Evolutionary conservation across 169 alveolate genomes (phyloP).

Genomic region (Haemoproteus tartakovskyi): DNA sequence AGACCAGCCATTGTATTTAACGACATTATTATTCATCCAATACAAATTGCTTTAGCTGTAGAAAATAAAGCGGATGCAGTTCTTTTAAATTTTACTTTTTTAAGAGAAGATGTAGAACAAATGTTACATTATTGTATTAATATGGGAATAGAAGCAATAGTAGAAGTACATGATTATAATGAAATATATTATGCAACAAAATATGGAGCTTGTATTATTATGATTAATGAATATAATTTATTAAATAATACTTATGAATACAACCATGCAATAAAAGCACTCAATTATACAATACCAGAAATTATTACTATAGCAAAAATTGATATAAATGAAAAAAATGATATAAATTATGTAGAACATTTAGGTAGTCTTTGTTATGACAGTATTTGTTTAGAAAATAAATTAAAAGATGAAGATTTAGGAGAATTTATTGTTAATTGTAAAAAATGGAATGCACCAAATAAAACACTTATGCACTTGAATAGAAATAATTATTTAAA

Average conservation of each 20-base stretch:
- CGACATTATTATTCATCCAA: constrained; percentile 78
- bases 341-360: constrained; percentile 67
- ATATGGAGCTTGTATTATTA: constrained; percentile 65
- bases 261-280: constrained; percentile 74
- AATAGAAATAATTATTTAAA: constrained; percentile 60
- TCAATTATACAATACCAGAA: constrained; percentile 72
- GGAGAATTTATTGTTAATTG: constrained; percentile 67
- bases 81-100: constrained; percentile 69
- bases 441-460: constrained; percentile 75
- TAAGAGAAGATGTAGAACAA: constrained; percentile 70
- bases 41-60: constrained; percentile 79
- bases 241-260: constrained; percentile 66
- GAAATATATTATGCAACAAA: constrained; percentile 73
- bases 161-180: constrained; percentile 75
- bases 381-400: constrained; percentile 74
- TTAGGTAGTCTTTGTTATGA: constrained; percentile 78
- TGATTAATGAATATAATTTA: constrained; percentile 78
- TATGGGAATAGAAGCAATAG: constrained; percentile 80
- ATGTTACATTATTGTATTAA: constrained; percentile 70
- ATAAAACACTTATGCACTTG: constrained; percentile 37
- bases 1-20: constrained; percentile 81
- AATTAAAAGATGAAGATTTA: constrained; percentile 64
- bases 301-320: constrained; percentile 74
- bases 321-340: constrained; percentile 67
- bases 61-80: constrained; percentile 81